Conservation (phyloP, 441 rosid genomes). For the Croton setiger region DNA sequence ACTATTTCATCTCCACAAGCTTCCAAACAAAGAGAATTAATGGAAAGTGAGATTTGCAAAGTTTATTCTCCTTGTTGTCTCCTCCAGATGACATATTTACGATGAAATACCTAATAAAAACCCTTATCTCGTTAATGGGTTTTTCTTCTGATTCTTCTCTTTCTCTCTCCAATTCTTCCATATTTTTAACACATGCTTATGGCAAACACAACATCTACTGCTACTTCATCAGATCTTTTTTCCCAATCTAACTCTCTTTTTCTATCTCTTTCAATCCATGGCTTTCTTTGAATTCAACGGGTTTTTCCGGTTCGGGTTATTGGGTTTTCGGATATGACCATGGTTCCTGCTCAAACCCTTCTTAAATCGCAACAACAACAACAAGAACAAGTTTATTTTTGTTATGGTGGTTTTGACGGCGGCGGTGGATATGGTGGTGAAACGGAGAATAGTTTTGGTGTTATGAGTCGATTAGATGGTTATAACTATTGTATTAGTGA, state of each 20-base stretch:
- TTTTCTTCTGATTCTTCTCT: constrained; percentile 10
- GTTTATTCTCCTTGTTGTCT: constrained; percentile 45
- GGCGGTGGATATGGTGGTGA: constrained; percentile 24
- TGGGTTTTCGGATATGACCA: constrained; percentile 50
- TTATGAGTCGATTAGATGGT: constrained; percentile 40
- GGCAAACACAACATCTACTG: constrained; percentile 16
- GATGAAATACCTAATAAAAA: constrained; percentile 32
- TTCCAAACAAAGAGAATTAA: constrained; percentile 87
- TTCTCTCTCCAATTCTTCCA: constrained; percentile 28
- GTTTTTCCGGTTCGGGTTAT: constrained; percentile 26
- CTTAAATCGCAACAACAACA: constrained; percentile 28
- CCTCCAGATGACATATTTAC: constrained; percentile 26
- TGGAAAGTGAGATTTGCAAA: constrained; percentile 75
- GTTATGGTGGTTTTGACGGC: constrained; percentile 28
- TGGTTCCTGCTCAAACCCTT: constrained; percentile 60
- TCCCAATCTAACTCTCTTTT: constrained; percentile 30
- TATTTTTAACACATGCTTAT: constrained; percentile 36
- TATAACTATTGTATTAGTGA: constrained; percentile 35
- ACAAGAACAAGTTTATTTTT: constrained; percentile 24
- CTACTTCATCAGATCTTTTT: constrained; percentile 31
- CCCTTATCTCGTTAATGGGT: constrained; percentile 57
- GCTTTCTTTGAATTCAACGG: constrained; percentile 26
- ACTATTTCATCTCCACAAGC: constrained; percentile 61
- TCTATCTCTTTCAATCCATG: constrained; percentile 35
- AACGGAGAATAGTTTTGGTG: constrained; percentile 26